Base-by-base conservation (phyloP, 129 eudicot species). In the Helianthus annuus region DNA sequence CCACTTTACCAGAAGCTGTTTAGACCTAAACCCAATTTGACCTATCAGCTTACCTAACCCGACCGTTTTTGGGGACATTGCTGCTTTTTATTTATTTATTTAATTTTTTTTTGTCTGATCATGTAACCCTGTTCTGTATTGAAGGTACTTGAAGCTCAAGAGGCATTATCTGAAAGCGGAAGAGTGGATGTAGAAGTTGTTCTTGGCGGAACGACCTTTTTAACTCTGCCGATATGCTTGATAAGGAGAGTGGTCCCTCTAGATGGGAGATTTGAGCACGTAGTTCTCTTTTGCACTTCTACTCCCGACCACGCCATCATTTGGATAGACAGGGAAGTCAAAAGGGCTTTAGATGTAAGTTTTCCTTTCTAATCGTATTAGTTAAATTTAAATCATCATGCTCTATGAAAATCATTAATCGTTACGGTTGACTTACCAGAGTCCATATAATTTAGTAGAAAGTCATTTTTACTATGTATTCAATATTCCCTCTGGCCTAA, bases 101-200 rank as follows among this genome's bases (percentile, higher is more conserved):
- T 19, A 19, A 9, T 45, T 45, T 1, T 45, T 6, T 10, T 10
- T 46, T 5, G 22, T 40, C 16, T 74, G 65, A 74, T 74, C 13
- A 9, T 54, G 38, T 54, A 66, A 75, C 29, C 55, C 32, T 70
- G 67, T 64, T 59, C 51, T 70, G 67, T 48, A 61, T 52, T 10
- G 32, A 69, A 94, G 99, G 99, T 90, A 52, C 80, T 84, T 16
- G 93, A 88, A 81, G 97, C 78, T 61, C 86, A 86, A 79, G 97
- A 91, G 74, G 97, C 96, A 15, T 76, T 91, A 73, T 74, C 83
- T 12, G 91, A 83, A 72, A 88, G 97, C 65, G 89, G 92, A 53
- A 74, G 93, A 69, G 85, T 79, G 13, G 96, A 91, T 80, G 57
- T 84, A 77, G 87, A 91, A 68, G 59, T 88, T 11, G 72, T 91